phyloP scores from a whole-genome alignment of 805 yeast genomes.

The Cyberlindnera suaveolens region DNA sequence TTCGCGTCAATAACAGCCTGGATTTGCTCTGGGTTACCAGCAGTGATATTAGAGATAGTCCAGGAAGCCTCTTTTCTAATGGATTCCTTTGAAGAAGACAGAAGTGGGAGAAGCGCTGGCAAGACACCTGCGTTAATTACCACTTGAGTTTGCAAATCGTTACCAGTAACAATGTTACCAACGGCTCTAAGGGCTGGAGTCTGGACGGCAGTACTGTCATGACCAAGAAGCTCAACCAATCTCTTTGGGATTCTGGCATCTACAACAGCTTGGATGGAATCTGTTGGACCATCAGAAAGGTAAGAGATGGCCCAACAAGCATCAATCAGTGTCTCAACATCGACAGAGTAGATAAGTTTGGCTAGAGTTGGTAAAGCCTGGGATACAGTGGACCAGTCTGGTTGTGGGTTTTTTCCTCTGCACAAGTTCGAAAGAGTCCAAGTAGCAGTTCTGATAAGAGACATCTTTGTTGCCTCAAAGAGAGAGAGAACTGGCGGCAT shows the following conservation, averaged over 20 bases:
- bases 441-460: conserved; percentile 93
- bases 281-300: conserved; percentile 85
- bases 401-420: conserved; percentile 94
- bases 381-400: conserved; percentile 86
- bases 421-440: conserved; percentile 97
- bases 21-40: conserved; percentile 92
- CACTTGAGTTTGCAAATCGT: conserved; percentile 90
- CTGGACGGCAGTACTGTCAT: conserved; percentile 80
- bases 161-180: conserved; percentile 97
- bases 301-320: conserved; percentile 99
- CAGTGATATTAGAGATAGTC: conserved; percentile 97
- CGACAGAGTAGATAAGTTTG: conserved; percentile 82
- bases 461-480: conserved; percentile 75
- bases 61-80: conserved; percentile 97
- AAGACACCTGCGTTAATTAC: conserved; percentile 91
- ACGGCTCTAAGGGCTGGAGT: conserved; percentile 97
- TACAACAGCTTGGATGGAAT: conserved; percentile 93
- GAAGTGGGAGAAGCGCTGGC: conserved; percentile 73
- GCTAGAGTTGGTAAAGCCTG: conserved; percentile 88
- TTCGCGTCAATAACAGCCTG: conserved; percentile 96
- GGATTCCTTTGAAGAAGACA: conserved; percentile 82
- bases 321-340: conserved; percentile 89
- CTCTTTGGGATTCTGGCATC: conserved; percentile 95
- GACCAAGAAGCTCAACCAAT: conserved; percentile 83
- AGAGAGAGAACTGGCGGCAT: conserved; percentile 81